Evolutionary conservation across 208 protist species (phyloP), one percentile per base, ranked within the genome.

Genomic region (Leptomonas pyrrhocoris): DNA sequence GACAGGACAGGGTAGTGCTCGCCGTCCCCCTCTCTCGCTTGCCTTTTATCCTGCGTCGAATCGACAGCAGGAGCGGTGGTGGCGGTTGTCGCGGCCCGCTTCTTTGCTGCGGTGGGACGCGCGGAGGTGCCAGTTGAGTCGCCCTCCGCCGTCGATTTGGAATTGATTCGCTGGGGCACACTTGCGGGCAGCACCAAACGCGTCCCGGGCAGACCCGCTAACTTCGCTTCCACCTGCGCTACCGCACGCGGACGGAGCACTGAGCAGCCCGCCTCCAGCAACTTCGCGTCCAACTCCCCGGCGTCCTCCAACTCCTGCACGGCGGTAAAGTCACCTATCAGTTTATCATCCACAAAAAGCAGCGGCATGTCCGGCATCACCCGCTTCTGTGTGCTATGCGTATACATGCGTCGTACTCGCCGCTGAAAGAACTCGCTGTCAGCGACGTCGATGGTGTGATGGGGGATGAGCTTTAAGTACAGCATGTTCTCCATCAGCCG

Each of bases 291-390:
- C 2, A 94, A 48, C 40, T 70, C 49, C 19, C 77, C 86, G n/a
- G 73, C 73, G 68, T 94, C 86, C 66, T 91, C 86, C 65, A 92
- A 34, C 27, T 92, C 86, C 64, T 94, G 89, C 25, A 92, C 46
- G 15, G 66, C 67, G n/a, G 77, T 77, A 40, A 83, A 84, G 64
- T 82, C 64, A 49, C 89, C 86, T 38, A 92, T 82, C 49, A 81
- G 77, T 27, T 60, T 80, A 42, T 68, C 42, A 34, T 86, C 86
- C 28, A 94, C 83, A 61, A 84, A 94, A 0, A 94, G 73, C 0
- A 88, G 54, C 53, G 89, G 84, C 73, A 85, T 76, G 15, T 46
- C 56, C 30, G 72, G 70, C 56, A 67, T 80, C n/a, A 25, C 28
- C 7, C 64, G 51, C 36, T 69, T 58, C 38, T 57, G 43, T 2